Percentiles rank a stretch among this genome's conserved stretches.
These are phyloP conservation scores for Ceratobasidium sp. DNA, from an alignment of 1,284 basidiomycete species.

Conservation along the genomic window DNA sequence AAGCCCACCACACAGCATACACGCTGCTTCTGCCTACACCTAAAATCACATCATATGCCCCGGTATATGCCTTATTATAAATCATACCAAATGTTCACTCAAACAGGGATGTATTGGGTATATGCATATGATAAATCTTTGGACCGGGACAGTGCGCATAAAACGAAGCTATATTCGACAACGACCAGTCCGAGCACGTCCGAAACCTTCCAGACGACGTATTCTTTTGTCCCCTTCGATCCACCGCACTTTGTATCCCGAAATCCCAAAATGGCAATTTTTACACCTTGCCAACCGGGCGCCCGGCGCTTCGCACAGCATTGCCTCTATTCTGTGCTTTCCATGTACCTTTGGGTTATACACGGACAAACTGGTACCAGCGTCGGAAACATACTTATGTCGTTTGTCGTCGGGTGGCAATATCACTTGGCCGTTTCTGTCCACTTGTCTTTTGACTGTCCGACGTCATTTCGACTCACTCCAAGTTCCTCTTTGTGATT, in stretches of 20 bases:
- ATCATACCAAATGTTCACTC: too few species aligned
- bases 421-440: background rate
- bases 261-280: background rate
- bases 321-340: slow-evolving; percentile 15
- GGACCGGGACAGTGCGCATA: too few species aligned
- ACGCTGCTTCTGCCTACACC: too few species aligned
- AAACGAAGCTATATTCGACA: too few species aligned
- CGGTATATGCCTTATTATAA: too few species aligned
- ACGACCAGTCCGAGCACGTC: too few species aligned
- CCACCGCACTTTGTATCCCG: background rate
- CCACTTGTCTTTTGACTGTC: background rate
- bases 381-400: background rate
- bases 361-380: background rate
- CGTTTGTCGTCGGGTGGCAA: background rate
- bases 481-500: background rate
- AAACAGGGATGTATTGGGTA: too few species aligned
- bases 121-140: too few species aligned
- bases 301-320: slow-evolving; percentile 1
- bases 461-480: background rate
- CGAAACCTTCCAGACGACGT: background rate
- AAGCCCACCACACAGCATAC: too few species aligned
- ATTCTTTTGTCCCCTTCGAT: slow-evolving; percentile 15
- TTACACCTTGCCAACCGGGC: slow-evolving; percentile 2
- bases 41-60: too few species aligned
- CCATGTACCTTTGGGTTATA: slow-evolving; percentile 11